These are phyloP conservation scores for Pseudodiploospora longispora DNA, from an alignment of 2,329 filamentous ascomycete genomes.

Conservation along the genomic window DNA sequence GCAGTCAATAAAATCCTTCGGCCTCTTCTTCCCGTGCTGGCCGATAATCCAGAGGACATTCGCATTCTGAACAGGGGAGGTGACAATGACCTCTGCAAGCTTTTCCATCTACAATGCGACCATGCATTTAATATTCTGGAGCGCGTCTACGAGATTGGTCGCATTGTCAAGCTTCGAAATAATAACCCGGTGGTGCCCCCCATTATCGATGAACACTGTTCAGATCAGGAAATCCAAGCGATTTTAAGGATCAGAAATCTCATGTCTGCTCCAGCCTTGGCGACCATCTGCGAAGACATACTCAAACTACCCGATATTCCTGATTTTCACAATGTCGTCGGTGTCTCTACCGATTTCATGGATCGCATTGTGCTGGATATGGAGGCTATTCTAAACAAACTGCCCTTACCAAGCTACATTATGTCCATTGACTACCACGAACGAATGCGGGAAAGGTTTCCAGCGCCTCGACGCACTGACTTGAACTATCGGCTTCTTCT, in stretches of 20 bases:
- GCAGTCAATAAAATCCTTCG: constrained; percentile 18
- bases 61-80: constrained; percentile 4
- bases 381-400: constrained; percentile 17
- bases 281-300: constrained; percentile 17
- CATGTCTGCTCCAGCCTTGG: constrained; percentile 18
- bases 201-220: constrained; percentile 15
- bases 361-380: constrained; percentile 21
- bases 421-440: constrained; percentile 16
- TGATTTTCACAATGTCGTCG: neutral
- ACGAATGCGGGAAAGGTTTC: constrained; percentile 15
- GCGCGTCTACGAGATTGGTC: constrained; percentile 19
- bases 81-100: neutral
- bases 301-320: constrained; percentile 15
- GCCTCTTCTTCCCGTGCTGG: constrained; percentile 14
- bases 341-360: constrained; percentile 17
- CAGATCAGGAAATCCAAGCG: constrained; percentile 7
- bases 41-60: constrained; percentile 14
- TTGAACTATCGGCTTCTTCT: constrained; percentile 11
- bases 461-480: constrained; percentile 11
- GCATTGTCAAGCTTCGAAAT: constrained; percentile 19
- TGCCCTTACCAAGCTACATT: constrained; percentile 23
- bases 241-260: constrained; percentile 17
- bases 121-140: constrained; percentile 8
- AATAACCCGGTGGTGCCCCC: constrained; percentile 15
- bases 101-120: neutral